Evolutionary conservation across 1,284 basidiomycete genomes (phyloP).

Genomic region (Cutaneotrichosporon curvatum): DNA sequence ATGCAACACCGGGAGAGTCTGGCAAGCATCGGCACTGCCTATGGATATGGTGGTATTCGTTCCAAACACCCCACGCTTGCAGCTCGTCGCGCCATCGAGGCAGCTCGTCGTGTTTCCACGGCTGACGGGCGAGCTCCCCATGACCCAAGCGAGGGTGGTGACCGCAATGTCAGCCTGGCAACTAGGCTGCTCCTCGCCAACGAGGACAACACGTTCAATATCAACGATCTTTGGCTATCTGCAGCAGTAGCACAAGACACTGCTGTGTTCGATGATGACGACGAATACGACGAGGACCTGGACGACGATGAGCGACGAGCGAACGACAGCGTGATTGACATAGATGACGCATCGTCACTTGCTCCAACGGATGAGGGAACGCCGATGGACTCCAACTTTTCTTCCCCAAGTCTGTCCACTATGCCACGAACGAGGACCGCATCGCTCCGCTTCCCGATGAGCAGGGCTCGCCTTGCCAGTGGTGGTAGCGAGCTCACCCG

Average conservation of each 20-base stretch:
- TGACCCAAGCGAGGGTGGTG: constrained; percentile 22
- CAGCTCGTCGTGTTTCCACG: constrained; percentile 38
- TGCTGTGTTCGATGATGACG: constrained; percentile 47
- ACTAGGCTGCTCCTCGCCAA: constrained; percentile 70
- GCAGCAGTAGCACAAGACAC: constrained; percentile 47
- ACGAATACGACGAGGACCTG: constrained; percentile 31
- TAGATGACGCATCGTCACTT: constrained; percentile 12
- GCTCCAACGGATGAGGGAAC: constrained; percentile 13
- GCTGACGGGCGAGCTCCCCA: constrained; percentile 16
- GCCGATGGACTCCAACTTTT: constrained; percentile 1
- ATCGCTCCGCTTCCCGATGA: background rate
- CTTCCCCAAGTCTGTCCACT: constrained; percentile 15
- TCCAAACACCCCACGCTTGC: constrained; percentile 47
- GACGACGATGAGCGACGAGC: constrained; percentile 8
- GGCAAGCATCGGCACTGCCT: constrained; percentile 14
- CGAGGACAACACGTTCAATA: constrained; percentile 47
- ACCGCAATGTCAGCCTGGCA: constrained; percentile 54
- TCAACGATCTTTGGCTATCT: constrained; percentile 48
- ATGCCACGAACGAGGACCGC: constrained; percentile 3
- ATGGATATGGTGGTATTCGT: constrained; percentile 44
- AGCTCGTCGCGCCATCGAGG: constrained; percentile 41
- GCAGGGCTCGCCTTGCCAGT: constrained; percentile 2
- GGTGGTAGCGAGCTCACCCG: constrained; percentile 8
- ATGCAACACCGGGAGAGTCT: constrained; percentile 4
- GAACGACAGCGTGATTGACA: background rate